phyloP scores from a whole-genome alignment of 148 eudicot species.

The Salicornia ramosissima region DNA sequence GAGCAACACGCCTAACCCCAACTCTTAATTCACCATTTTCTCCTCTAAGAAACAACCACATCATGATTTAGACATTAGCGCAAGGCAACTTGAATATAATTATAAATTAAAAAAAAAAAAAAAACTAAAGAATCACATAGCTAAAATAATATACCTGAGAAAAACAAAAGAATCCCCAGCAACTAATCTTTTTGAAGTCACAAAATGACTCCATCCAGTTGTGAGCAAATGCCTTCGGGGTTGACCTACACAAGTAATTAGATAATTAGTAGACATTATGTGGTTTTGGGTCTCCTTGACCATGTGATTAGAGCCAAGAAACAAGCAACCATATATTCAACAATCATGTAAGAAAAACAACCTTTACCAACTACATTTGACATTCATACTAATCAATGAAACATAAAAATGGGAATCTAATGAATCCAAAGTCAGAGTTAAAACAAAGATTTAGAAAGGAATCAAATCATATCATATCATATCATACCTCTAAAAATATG shows the following conservation, averaged over 20 bases:
- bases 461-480: background rate
- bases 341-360: background rate
- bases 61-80: background rate
- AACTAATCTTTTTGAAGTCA: slow-evolving; percentile 82
- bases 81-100: background rate
- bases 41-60: slow-evolving; percentile 42
- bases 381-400: background rate
- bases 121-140: background rate
- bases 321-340: slow-evolving; percentile 6
- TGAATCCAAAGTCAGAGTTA: background rate
- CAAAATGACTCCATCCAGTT: slow-evolving; percentile 99
- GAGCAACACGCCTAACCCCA: slow-evolving; percentile 75
- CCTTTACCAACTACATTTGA: background rate
- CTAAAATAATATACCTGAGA: slow-evolving; percentile 49
- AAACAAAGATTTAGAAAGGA: slow-evolving; percentile 2
- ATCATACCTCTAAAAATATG: slow-evolving; percentile 87
- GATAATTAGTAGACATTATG: background rate
- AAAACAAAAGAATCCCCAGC: slow-evolving; percentile 97
- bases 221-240: slow-evolving; percentile 96
- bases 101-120: too few species aligned
- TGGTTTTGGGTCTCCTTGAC: background rate
- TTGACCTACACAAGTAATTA: slow-evolving; percentile 48
- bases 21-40: slow-evolving; percentile 75
- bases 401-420: background rate
- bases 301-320: slow-evolving; percentile 1